A percentile compares a stretch with the other conserved stretches of the same genome.
Evolutionary conservation across 345 rosid genomes (phyloP).

Genomic region (Eutrema japonicum): DNA sequence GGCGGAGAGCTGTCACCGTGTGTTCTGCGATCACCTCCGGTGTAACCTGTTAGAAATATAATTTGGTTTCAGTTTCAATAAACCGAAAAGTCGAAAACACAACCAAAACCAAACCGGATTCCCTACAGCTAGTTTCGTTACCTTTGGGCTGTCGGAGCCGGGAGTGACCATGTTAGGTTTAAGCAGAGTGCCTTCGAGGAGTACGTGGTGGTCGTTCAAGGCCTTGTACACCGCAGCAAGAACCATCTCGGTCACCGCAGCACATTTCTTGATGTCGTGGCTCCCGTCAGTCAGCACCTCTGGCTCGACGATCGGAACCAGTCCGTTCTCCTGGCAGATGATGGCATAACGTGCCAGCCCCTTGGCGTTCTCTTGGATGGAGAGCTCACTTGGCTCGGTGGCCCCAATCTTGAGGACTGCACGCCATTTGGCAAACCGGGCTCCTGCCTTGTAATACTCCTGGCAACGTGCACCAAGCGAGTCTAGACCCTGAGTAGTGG

Average conservation of each 20-base stretch:
- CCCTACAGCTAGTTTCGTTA: conserved; percentile 26
- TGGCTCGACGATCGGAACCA: conserved; percentile 94
- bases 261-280: conserved; percentile 84
- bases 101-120: conserved; percentile 3
- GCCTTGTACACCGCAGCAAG: conserved; percentile 95
- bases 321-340: conserved; percentile 92
- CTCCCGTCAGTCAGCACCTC: conserved; percentile 84
- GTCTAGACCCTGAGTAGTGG: conserved; percentile 95
- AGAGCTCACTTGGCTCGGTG: conserved; percentile 78
- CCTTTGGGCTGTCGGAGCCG: conserved; percentile 89
- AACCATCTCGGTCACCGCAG: conserved; percentile 79
- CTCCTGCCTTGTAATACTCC: conserved; percentile 94
- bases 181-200: conserved; percentile 93
- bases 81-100: background rate
- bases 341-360: conserved; percentile 95
- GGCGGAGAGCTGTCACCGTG: conserved; percentile 76
- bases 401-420: conserved; percentile 89
- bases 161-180: conserved; percentile 99
- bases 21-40: conserved; percentile 72
- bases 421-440: conserved; percentile 96
- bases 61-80: background rate
- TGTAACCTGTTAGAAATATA: conserved; percentile 49
- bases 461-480: conserved; percentile 78
- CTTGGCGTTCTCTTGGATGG: conserved; percentile 88
- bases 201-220: conserved; percentile 88